Evolutionary conservation across 768 basidiomycete species (phyloP).

Genomic region (Pleurotus sapidus): DNA sequence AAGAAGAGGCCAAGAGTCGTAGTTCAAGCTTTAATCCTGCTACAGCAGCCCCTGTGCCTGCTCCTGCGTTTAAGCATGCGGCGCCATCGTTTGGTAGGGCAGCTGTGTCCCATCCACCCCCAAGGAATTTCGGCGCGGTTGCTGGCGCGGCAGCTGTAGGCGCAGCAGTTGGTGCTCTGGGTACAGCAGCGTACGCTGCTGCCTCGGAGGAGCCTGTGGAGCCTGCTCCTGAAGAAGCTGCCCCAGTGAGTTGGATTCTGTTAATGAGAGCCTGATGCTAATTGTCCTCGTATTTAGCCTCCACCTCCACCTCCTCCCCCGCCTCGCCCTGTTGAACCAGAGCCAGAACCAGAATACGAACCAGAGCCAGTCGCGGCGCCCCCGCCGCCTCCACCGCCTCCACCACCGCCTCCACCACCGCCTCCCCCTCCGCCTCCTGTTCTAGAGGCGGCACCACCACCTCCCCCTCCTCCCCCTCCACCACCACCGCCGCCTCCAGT

Average conservation of each 20-base stretch:
- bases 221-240: neutral
- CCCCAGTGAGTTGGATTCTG: neutral
- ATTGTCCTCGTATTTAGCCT: conserved; percentile 11
- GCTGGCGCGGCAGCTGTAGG: conserved; percentile 25
- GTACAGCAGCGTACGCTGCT: conserved; percentile 32
- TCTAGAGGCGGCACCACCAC: conserved; percentile 28
- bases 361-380: conserved; percentile 32
- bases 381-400: conserved; percentile 35
- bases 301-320: conserved; percentile 39
- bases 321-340: conserved; percentile 23
- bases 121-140: conserved; percentile 43
- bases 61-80: conserved; percentile 38
- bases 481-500: conserved; percentile 46
- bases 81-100: conserved; percentile 47
- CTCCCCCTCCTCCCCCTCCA: conserved; percentile 30
- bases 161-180: conserved; percentile 34
- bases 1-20: conserved; percentile 63
- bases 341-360: conserved; percentile 24
- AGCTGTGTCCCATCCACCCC: conserved; percentile 29
- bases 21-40: conserved; percentile 22
- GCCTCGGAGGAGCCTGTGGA: conserved; percentile 23
- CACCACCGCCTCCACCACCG: conserved; percentile 23
- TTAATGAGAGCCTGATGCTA: neutral
- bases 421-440: conserved; percentile 26
- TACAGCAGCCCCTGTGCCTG: conserved; percentile 37